phyloP scores from a whole-genome alignment of 225 moss, liverwort and hornwort species.

The Thuidium tamariscinum region DNA sequence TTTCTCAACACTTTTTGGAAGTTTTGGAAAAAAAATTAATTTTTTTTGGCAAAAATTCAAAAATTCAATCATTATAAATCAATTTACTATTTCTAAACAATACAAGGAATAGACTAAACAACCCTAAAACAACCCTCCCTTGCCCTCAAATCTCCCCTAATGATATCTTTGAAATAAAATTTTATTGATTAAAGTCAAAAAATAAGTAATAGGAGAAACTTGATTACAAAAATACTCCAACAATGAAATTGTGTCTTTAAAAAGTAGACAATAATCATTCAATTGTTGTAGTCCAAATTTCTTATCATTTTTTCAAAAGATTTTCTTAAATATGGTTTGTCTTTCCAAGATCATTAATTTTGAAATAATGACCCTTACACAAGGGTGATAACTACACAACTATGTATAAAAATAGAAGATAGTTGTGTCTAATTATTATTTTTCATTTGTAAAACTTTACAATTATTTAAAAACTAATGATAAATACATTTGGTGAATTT shows the following conservation, averaged over 20 bases:
- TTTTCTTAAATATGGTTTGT: not conserved
- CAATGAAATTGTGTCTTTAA: not conserved
- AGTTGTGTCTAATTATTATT: not conserved
- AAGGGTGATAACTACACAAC: rapidly evolving
- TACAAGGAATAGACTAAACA: too few species aligned
- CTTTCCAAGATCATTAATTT: not conserved
- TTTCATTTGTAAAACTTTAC: not conserved
- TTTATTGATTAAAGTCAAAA: not conserved
- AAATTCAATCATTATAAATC: too few species aligned
- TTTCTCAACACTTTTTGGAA: too few species aligned
- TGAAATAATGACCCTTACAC: rapidly evolving
- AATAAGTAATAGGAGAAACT: rapidly evolving
- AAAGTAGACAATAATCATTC: not conserved
- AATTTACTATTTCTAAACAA: too few species aligned
- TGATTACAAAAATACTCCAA: not conserved
- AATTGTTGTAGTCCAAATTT: not conserved
- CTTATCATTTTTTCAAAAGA: not conserved
- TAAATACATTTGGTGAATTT: not conserved
- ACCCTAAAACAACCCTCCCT: too few species aligned
- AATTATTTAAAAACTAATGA: not conserved
- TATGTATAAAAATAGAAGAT: not conserved
- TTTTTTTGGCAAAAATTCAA: too few species aligned
- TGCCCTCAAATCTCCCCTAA: too few species aligned
- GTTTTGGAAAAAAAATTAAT: too few species aligned
- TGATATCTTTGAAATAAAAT: not conserved